A percentile compares a stretch with the other conserved stretches of the same genome.
phyloP scores from a whole-genome alignment of 192 early-diverging fungal genomes.

The Mortierella claussenii region DNA sequence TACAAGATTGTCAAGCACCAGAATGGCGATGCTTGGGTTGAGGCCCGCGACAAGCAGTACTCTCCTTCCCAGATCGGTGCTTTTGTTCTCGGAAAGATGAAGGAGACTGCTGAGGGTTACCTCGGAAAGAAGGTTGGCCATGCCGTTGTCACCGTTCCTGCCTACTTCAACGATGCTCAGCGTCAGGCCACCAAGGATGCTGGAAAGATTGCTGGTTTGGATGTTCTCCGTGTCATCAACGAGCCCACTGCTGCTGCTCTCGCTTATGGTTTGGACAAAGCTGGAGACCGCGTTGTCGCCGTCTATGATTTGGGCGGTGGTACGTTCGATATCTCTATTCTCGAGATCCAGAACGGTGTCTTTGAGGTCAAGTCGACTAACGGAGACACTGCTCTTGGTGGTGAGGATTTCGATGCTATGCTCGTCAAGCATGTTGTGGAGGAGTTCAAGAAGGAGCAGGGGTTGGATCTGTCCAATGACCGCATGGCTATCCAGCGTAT shows the following conservation, averaged over 20 bases:
- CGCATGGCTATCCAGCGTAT: constrained; percentile 97
- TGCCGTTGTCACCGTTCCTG: constrained; percentile 97
- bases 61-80: constrained; percentile 96
- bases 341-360: constrained; percentile 97
- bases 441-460: constrained; percentile 92
- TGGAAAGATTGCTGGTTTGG: constrained; percentile 88
- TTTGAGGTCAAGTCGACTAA: constrained; percentile 99
- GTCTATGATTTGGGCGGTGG: constrained; percentile 98
- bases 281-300: constrained; percentile 87
- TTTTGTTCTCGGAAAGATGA: constrained; percentile 97
- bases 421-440: constrained; percentile 86
- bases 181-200: constrained; percentile 96
- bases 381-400: constrained; percentile 92
- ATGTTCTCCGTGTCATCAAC: constrained; percentile 93
- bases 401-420: constrained; percentile 79
- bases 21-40: constrained; percentile 98
- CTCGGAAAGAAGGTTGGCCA: constrained; percentile 86
- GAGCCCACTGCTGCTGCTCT: constrained; percentile 94
- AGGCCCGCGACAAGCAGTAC: constrained; percentile 95
- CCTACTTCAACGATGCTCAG: constrained; percentile 98
- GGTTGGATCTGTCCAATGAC: constrained; percentile 87
- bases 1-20: constrained; percentile 96
- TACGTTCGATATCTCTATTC: constrained; percentile 97
- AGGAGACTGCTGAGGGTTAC: constrained; percentile 91
- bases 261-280: constrained; percentile 88